Evolutionary conservation across 2,329 filamentous ascomycete species (phyloP).

Genomic region (Aureobasidium sp.): DNA sequence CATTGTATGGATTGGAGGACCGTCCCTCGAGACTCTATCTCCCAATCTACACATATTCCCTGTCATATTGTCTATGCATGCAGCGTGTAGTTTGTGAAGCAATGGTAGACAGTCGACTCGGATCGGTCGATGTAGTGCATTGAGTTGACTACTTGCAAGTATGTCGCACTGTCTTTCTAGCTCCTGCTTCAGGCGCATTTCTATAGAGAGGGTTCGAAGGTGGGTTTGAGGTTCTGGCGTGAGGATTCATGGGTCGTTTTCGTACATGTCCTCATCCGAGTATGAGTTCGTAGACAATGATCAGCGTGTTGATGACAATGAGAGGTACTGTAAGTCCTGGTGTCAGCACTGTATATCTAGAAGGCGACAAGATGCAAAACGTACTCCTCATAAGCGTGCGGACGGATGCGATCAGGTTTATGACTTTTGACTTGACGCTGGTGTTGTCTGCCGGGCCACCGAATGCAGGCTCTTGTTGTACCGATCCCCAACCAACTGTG

Average conservation of each 20-base stretch:
- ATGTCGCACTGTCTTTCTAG: too few relatives aligned
- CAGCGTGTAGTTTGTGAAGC: neutral
- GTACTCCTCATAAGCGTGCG: conserved; percentile 87
- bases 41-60: neutral
- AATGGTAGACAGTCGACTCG: neutral
- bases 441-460: conserved; percentile 61
- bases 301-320: conserved; percentile 52
- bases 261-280: conserved; percentile 47
- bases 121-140: too few relatives aligned
- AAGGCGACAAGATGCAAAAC: conserved; percentile 26
- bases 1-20: neutral
- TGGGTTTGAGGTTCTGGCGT: neutral
- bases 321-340: neutral
- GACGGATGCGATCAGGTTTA: conserved; percentile 84
- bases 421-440: conserved; percentile 76
- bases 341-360: neutral
- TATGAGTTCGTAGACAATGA: conserved; percentile 75
- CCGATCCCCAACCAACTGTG: conserved; percentile 68
- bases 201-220: too few relatives aligned
- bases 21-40: neutral
- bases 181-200: neutral
- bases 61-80: neutral
- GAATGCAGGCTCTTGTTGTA: conserved; percentile 65
- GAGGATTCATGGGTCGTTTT: neutral
- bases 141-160: neutral